These are phyloP conservation scores for Athelia psychrophila DNA, from an alignment of 1,284 basidiomycete species.

Conservation along the genomic window DNA sequence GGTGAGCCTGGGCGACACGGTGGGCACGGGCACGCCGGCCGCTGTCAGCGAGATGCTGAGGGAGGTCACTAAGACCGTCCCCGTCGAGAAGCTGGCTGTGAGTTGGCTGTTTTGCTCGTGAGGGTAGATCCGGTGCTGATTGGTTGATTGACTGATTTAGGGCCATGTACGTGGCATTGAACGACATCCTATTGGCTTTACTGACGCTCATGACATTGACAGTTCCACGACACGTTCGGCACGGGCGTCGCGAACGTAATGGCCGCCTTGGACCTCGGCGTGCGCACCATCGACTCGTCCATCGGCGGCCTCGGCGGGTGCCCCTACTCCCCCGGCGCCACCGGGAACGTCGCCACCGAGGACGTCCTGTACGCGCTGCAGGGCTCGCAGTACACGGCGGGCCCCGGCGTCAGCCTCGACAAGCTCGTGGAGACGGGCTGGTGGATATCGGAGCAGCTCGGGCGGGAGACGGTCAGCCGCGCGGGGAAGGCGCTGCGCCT, in stretches of 20 bases:
- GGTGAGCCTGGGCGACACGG: slow-evolving; percentile 90
- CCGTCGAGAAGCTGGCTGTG: slow-evolving; percentile 69
- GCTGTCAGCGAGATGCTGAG: slow-evolving; percentile 69
- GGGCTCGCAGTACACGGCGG: slow-evolving; percentile 64
- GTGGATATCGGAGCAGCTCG: slow-evolving; percentile 76
- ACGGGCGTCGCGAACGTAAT: slow-evolving; percentile 76
- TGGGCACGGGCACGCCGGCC: slow-evolving; percentile 80
- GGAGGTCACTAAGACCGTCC: slow-evolving; percentile 62
- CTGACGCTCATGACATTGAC: slow-evolving; percentile 5
- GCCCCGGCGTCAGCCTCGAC: slow-evolving; percentile 51
- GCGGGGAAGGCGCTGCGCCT: slow-evolving; percentile 78
- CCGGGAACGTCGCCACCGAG: slow-evolving; percentile 91
- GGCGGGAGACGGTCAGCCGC: slow-evolving; percentile 72
- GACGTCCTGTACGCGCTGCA: slow-evolving; percentile 86
- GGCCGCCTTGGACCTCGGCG: slow-evolving; percentile 57
- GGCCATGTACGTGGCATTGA: slow-evolving; percentile 35
- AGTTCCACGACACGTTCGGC: slow-evolving; percentile 94
- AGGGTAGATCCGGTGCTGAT: too few species aligned
- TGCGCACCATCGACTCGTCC: slow-evolving; percentile 72
- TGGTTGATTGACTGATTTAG: too few species aligned
- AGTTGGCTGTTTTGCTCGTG: too few species aligned
- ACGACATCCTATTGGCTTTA: background rate
- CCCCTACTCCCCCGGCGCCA: slow-evolving; percentile 93
- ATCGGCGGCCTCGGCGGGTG: slow-evolving; percentile 92
- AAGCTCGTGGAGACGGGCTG: slow-evolving; percentile 72